Base-by-base conservation (phyloP, 495 filamentous ascomycete genomes). In the Astrocystis sublimbata region DNA sequence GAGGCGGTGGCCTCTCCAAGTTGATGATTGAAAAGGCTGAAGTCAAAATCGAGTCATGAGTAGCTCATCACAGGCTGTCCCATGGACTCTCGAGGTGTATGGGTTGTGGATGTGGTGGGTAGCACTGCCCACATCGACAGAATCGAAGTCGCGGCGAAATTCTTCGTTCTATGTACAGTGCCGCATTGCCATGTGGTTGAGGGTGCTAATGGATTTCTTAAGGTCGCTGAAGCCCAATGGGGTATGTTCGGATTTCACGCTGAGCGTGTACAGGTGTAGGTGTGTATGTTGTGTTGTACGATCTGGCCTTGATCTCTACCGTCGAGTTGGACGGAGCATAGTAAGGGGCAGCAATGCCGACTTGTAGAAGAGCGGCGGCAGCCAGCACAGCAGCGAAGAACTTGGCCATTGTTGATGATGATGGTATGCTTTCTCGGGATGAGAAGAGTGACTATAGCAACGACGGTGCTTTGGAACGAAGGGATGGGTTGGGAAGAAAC, bases 301-400 rank as follows among this genome's bases (percentile, higher is more conserved):
- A 19, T n/a, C 41, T 52, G 35, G 58, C 45, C 24, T 55, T 30
- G 19, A 62, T 45, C 35, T 59, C 61, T 33, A 50, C 49, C 19
- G 47, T 51, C 2, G 51, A 62, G 62, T 69, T 69, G 60, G 60
- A 28, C 51, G 36, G 59, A 23, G 69, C 42, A 54, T 52, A 69
- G 53, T 28, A 69, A 51, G 69, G 69, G 58, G 60, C 69, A 51
- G 67, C 69, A 47, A 57, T 64, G 62, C 67, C 67, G 43, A 67
- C 64, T 23, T 67, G 64, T 54, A 69, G 30, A 63, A 67, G 65
- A 63, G 69, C 64, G 43, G 51, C 64, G 38, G 58, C 67, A 56
- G 69, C 69, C 67, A 71, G 47, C 21, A 71, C 51, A 62, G 62
- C 65, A 65, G 67, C 57, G 62, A 71, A 64, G 67, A 71, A 67